Evolutionary conservation across 345 rosid species (phyloP).

Genomic region (Gossypium turneri): DNA sequence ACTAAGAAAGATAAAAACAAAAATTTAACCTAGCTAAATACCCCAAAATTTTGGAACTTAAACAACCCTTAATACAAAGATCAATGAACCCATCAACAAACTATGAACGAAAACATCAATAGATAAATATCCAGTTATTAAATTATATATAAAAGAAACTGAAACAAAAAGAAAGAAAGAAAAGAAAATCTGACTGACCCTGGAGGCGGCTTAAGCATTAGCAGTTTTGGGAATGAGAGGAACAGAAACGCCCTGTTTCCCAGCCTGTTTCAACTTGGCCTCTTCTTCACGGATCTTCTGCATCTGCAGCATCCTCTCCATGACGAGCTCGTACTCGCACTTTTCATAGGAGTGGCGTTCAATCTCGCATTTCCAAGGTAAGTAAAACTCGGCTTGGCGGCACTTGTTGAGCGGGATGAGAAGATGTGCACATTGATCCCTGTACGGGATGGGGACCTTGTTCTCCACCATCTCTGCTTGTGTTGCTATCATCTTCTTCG

Average conservation of each 20-base stretch:
- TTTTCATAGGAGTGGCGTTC: slow-evolving; percentile 95
- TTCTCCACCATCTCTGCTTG: slow-evolving; percentile 91
- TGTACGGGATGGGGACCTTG: slow-evolving; percentile 67
- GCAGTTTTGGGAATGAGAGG: slow-evolving; percentile 90
- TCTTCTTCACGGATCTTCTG: slow-evolving; percentile 90
- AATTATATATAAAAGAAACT: neutral
- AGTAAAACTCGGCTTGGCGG: slow-evolving; percentile 85
- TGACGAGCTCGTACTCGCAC: slow-evolving; percentile 96
- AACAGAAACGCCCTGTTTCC: slow-evolving; percentile 35
- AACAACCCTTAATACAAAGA: neutral
- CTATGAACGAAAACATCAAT: neutral
- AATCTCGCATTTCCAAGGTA: slow-evolving; percentile 97
- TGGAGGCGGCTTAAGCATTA: slow-evolving; percentile 46
- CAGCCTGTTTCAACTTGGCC: slow-evolving; percentile 50
- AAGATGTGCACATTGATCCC: slow-evolving; percentile 96
- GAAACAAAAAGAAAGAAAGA: neutral
- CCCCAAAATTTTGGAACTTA: neutral
- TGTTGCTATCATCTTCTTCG: slow-evolving; percentile 97
- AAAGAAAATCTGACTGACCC: slow-evolving; percentile 25
- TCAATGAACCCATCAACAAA: neutral
- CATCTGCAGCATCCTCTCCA: slow-evolving; percentile 98
- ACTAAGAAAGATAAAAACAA: neutral
- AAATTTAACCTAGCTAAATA: neutral
- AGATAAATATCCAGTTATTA: neutral
- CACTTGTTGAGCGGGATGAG: slow-evolving; percentile 97